Base-by-base conservation (phyloP, 345 rosid species). In the Psidium guajava region DNA sequence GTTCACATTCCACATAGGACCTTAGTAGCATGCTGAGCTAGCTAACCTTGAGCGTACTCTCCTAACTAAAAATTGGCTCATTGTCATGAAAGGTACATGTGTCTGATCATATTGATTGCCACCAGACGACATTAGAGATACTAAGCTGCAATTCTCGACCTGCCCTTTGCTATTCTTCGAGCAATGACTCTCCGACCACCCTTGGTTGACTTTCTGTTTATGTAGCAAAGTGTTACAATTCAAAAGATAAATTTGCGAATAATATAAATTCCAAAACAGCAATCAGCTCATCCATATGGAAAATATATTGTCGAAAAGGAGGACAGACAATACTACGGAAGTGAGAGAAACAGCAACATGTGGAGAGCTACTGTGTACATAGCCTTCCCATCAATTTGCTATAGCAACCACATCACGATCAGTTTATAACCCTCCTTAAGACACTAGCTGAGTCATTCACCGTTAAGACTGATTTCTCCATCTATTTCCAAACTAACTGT, bases 161-260 rank as follows among this genome's bases (percentile, higher is more conserved):
- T 95, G 49, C 99, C 99, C 89, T 97, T 97, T 15, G 99, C 99
- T 87, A 96, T 90, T 89, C 99, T 93, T 82, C 99, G 95, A 86
- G 98, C 99, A 83, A 97, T 97, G 88, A 97, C 99, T 90, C 93
- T 93, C 61, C 97, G 91, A 55, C 99, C 99, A 69, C 99, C 99
- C 90, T 94, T 97, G 32, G 99, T 97, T 86, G 99, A 98, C 90
- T 96, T 97, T 75, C 99, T 97, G 99, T 85, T 69, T 18, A 69
- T 69, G 80, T 69, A 69, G 47, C 7, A 36, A 36, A 36, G 80
- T 32, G 80, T 32, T 18, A 69, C 80, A 69, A 69, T 36, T 69
- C 80, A 36, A 4, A 69, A 32, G 47, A 69, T 18, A 69, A 69
- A 36, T 21, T 69, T 36, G 36, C 7, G 1, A 18, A 36, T 69